Evolutionary conservation across 768 basidiomycete genomes (phyloP).

Genomic region (Podaxis mareebaensis): DNA sequence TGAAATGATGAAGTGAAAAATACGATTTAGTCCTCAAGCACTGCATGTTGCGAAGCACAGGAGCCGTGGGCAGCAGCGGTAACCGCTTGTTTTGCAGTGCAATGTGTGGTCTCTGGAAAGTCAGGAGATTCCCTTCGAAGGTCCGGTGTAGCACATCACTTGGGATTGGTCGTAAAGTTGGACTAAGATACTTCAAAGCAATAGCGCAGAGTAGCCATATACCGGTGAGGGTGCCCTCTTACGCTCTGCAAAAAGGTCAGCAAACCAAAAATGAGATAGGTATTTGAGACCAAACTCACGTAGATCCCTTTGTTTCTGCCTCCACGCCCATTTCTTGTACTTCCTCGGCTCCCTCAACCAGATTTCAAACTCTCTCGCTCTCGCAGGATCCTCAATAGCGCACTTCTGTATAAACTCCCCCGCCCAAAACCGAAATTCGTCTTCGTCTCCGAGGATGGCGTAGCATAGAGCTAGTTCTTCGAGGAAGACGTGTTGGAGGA

Average conservation of each 20-base stretch:
- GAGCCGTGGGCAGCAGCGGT: not conserved
- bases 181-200: not conserved
- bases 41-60: not conserved
- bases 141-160: too few species aligned
- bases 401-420: conserved; percentile 28
- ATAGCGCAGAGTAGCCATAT: conserved; percentile 1
- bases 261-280: not conserved
- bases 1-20: too few species aligned
- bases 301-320: conserved; percentile 34
- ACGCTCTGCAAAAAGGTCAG: not conserved
- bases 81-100: not conserved
- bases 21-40: not conserved
- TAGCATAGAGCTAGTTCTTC: conserved; percentile 45
- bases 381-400: conserved; percentile 26
- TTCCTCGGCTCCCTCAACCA: conserved; percentile 34
- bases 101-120: not conserved
- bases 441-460: conserved; percentile 40
- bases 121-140: too few species aligned
- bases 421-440: conserved; percentile 37
- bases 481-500: conserved; percentile 38
- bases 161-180: too few species aligned
- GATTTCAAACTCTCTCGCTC: conserved; percentile 27
- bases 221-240: conserved; percentile 12
- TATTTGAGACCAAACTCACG: conserved; percentile 26
- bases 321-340: conserved; percentile 43